These are phyloP conservation scores for Herpetomonas muscarum DNA, from an alignment of 208 protist species.

Conservation along the genomic window DNA sequence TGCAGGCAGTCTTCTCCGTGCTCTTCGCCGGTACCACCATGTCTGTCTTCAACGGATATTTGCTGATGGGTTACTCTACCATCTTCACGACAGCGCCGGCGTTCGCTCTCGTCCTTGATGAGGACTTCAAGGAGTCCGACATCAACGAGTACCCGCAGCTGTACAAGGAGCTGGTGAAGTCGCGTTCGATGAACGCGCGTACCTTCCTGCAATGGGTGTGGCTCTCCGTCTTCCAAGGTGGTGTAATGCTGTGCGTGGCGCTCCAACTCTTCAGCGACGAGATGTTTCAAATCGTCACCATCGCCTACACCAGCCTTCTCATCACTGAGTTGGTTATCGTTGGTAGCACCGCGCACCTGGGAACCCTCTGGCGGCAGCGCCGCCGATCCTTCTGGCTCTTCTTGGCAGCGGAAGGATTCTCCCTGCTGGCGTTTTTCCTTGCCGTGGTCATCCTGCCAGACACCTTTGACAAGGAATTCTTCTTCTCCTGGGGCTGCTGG, in stretches of 20 bases:
- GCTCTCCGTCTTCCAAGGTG: conserved; percentile 88
- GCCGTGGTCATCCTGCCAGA: conserved; percentile 87
- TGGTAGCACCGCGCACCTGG: conserved; percentile 89
- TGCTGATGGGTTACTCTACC: conserved; percentile 97
- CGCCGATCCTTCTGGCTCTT: conserved; percentile 77
- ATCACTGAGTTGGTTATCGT: conserved; percentile 97
- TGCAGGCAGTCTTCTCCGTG: conserved; percentile 96
- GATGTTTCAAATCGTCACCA: conserved; percentile 96
- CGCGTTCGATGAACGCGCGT: conserved; percentile 82
- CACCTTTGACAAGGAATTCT: conserved; percentile 93
- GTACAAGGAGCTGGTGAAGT: conserved; percentile 97
- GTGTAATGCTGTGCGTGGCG: conserved; percentile 95
- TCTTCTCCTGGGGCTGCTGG: conserved; percentile 90
- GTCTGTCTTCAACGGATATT: conserved; percentile 95
- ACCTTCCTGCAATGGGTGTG: conserved; percentile 85
- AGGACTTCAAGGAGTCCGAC: conserved; percentile 92
- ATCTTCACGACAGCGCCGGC: conserved; percentile 98
- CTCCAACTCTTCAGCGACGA: conserved; percentile 93
- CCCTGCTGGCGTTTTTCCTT: conserved; percentile 89
- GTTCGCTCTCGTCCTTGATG: conserved; percentile 97
- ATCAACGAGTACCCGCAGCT: conserved; percentile 96
- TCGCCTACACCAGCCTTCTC: conserved; percentile 97
- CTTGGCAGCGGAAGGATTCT: conserved; percentile 84
- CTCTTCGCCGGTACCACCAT: conserved; percentile 97
- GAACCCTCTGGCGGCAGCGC: conserved; percentile 73